Conservation (phyloP, 2,329 filamentous ascomycete species). For the Chaetomium globosum region DNA sequence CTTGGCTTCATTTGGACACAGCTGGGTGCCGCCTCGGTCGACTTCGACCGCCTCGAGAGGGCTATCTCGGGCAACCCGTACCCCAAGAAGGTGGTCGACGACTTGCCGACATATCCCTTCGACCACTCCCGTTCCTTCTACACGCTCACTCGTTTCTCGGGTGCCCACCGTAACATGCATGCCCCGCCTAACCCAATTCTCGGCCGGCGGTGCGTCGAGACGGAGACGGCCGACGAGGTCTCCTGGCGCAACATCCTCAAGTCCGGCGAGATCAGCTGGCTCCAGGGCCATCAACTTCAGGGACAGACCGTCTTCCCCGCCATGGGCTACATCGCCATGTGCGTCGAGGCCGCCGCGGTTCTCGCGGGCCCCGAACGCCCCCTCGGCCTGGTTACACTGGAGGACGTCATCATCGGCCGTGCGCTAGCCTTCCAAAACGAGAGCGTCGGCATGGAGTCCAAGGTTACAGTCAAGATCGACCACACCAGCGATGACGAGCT, state of each 20-base stretch:
- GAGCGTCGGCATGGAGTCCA: conserved; percentile 19
- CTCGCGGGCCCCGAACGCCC: background rate
- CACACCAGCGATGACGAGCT: background rate
- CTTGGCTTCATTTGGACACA: conserved; percentile 25
- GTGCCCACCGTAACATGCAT: background rate
- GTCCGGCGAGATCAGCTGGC: conserved; percentile 40
- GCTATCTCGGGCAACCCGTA: background rate
- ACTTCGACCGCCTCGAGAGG: conserved; percentile 8
- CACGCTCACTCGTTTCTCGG: background rate
- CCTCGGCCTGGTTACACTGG: conserved; percentile 7
- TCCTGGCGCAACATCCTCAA: conserved; percentile 30
- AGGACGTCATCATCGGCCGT: conserved; percentile 32
- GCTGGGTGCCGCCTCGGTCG: conserved; percentile 14
- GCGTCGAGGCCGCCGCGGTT: conserved; percentile 44
- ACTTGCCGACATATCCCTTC: conserved; percentile 4
- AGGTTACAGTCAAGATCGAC: background rate
- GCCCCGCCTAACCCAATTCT: background rate
- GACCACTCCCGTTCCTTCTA: background rate
- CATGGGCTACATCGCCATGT: conserved; percentile 50
- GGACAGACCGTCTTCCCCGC: conserved; percentile 49
- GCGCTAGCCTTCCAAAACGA: conserved; percentile 24
- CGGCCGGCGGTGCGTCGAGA: background rate
- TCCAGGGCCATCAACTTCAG: conserved; percentile 44
- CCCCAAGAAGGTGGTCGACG: background rate
- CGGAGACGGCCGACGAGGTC: background rate